Evolutionary conservation across 371 early-diverging fungal species (phyloP).

Genomic region (Choanephora cucurbitarum): DNA sequence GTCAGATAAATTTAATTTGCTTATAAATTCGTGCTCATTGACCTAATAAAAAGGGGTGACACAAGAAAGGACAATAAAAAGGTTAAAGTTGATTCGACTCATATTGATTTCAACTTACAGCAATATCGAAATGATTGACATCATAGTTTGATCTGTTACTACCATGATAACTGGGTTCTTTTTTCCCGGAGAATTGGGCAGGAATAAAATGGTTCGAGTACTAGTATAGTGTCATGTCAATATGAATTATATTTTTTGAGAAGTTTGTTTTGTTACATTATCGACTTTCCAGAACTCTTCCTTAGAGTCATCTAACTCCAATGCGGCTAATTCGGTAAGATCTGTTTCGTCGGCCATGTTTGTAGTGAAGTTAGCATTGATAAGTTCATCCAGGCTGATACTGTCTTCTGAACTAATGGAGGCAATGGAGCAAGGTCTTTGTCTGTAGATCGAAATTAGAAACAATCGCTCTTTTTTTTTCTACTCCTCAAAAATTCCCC

Average conservation of each 20-base stretch:
- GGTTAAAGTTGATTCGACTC: too few species aligned
- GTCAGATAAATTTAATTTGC: background rate
- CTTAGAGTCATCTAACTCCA: slow-evolving; percentile 49
- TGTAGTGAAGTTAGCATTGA: slow-evolving; percentile 39
- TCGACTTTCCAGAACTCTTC: slow-evolving; percentile 53
- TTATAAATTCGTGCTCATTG: background rate
- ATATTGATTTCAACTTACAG: background rate
- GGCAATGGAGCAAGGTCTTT: slow-evolving; percentile 38
- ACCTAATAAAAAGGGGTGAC: background rate
- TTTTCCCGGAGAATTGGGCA: background rate
- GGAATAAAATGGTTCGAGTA: slow-evolving; percentile 4
- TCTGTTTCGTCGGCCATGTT: slow-evolving; percentile 50
- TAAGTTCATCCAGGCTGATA: slow-evolving; percentile 45
- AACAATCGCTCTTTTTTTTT: background rate
- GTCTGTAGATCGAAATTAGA: slow-evolving; percentile 4
- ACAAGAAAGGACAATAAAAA: too few species aligned
- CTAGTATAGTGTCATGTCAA: slow-evolving; percentile 1
- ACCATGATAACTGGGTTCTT: slow-evolving; percentile 2
- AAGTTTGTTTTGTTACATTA: slow-evolving; percentile 23
- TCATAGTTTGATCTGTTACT: slow-evolving; percentile 16
- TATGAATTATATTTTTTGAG: background rate
- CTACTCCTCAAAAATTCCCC: background rate
- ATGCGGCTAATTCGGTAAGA: slow-evolving; percentile 36
- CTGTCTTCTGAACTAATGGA: slow-evolving; percentile 49
- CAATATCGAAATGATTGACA: slow-evolving; percentile 9